Evolutionary conservation across 176 grass and related monocot genomes (phyloP).

Genomic region (Oryza punctata): DNA sequence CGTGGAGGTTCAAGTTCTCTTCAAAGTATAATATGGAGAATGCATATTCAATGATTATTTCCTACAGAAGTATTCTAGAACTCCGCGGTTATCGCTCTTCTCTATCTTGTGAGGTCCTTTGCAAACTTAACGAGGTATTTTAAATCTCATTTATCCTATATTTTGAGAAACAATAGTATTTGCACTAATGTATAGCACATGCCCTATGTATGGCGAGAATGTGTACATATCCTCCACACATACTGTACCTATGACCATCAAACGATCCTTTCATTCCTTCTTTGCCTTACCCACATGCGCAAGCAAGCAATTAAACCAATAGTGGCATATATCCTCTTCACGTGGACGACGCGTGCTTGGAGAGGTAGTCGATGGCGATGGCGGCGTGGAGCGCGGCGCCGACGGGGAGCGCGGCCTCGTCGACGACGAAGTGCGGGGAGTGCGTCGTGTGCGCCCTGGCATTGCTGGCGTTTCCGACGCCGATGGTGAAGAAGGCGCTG

Average conservation of each 20-base stretch:
- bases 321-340: not conserved
- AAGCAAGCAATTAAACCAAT: not conserved
- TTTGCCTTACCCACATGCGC: too few species aligned
- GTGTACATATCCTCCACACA: not conserved
- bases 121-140: too few species aligned
- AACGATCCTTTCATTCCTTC: too few species aligned
- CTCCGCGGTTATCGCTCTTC: too few species aligned
- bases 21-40: too few species aligned
- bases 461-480: conserved; percentile 38
- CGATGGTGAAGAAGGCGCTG: conserved; percentile 53
- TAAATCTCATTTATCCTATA: too few species aligned
- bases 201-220: not conserved
- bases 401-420: conserved; percentile 56
- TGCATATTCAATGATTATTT: too few species aligned
- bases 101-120: too few species aligned
- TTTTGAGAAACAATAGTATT: too few species aligned
- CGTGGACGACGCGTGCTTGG: not conserved
- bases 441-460: conserved; percentile 33
- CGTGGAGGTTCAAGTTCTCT: too few species aligned
- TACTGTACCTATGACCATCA: not conserved
- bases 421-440: conserved; percentile 63
- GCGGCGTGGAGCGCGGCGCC: conserved; percentile 71
- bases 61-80: too few species aligned
- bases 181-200: not conserved
- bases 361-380: conserved; percentile 61